Base-by-base conservation (phyloP, 352 stramenopile genomes). In the Phytophthora sp. region DNA sequence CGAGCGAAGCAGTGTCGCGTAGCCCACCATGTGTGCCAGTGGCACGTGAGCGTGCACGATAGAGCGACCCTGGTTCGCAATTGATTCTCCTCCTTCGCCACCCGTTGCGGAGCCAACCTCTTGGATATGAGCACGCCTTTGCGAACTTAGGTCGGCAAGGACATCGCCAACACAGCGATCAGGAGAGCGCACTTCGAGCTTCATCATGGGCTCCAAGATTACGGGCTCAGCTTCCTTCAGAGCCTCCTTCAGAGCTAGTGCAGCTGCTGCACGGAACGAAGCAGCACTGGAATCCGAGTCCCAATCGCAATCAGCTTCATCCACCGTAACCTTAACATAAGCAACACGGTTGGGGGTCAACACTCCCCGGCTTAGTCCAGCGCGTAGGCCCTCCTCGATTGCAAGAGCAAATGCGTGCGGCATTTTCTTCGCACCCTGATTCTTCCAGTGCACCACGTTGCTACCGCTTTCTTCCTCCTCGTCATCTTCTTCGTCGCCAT, bases 141-240 rank as follows among this genome's bases (percentile, higher is more conserved):
- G 82, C 10, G 80, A 89, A 21, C 72, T 92, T 24, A 95, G 66
- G 44, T 95, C 87, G 5, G 81, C 81, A 8, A 95, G 72, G 24
- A 95, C 83, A 39, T 91, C 82, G 13, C 87, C 87, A 1, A 91
- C 69, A 35, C 64, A 87, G 11, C 72, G 74, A 32, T 92, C 78
- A 5, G 84, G 87, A 0, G 74, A 79, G 18, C 77, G 71, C 21
- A 94, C 79, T 17, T 91, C 76, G 20, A 95, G 75, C 65, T 83
- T 81, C 84, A 95, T 92, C 58, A 91, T 63, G 0, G 87, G 87
- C 70, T 95, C 87, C 4, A 95, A 60, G 2, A 92, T 69, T 12
- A 83, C 66, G 1, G 87, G 81, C 2, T 60, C 41, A 5, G 82
- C 84, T 37, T 87, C 51, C 10, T 72, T 71, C 0, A 95, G 63